Evolutionary conservation across 1,139 yeast genomes (phyloP), one percentile per base, ranked within the genome.

Genomic region (Pneumocystis murina): DNA sequence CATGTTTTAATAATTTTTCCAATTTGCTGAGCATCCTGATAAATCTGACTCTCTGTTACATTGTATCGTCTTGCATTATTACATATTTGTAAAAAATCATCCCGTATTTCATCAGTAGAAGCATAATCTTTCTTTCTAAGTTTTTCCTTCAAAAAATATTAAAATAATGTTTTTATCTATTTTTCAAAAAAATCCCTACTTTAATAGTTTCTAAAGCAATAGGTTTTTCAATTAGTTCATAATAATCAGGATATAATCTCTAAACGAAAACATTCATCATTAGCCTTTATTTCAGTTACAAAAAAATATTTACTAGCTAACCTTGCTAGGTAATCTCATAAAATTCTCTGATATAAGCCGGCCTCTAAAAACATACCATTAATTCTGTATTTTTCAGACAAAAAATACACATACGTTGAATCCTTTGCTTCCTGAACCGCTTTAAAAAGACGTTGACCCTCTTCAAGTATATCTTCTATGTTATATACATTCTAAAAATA

Each of bases 31-130:
- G 97, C 95, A 75, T 90, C 96, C 63, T 83, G 80, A 70, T 84
- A 87, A 20, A 91, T 91, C 66, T 86, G 73, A 0, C 96, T 88
- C 0, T 92, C 96, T 71, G 88, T 96, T 71, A 90, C 94, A 70
- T 91, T 91, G 73, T 90, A 91, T 39, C 83, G 81, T 67, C 85
- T 81, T 0, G 97, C 97, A 74, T 91, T 91, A 64, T 82, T 79
- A 73, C 88, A 86, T 82, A 91, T 87, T 69, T 85, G 78, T 68
- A 86, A 86, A 66, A 88, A 76, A 70, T 87, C 96, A 66, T 82
- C 85, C 65, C 85, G 76, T 64, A 86, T 81, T 68, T 86, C 91
- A 59, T 82, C 79, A 62, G 84, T 74, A 12, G 77, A 75, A 30
- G 77, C 76, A 70, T 87, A 88, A 7, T 80, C 79, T 64, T 76